Base-by-base conservation (phyloP, 116 monocot genomes). In the Zostera marina region DNA sequence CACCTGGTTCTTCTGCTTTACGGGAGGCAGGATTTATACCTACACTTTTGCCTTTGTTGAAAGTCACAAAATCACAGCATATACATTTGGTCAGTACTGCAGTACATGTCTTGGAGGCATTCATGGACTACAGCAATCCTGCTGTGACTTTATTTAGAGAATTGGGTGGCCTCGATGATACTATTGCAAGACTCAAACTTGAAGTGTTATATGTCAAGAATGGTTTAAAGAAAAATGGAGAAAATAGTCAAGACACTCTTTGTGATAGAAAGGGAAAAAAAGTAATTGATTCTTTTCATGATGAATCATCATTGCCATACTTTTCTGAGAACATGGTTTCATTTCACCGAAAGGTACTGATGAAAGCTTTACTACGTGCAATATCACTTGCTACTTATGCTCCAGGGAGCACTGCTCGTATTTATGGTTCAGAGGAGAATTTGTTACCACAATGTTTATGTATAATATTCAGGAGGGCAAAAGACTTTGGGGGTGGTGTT, bases 401-500 rank as follows among this genome's bases (percentile, higher is more conserved):
- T 38, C 81, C 89, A 22, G 80, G 83, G 64, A 79, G 63, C 19
- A 71, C 80, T 61, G 71, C 58, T 54, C 77, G 76, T 16, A 70
- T 83, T 72, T 70, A 63, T 66, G 83, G 78, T 11, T 75, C 78
- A 49, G 80, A 84, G 62, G 83, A 80, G 65, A 78, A 51, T 53
- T 41, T 83, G 38, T 65, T 83, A 61, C 88, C 83, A 21, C 58
- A 59, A 40, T 83, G 77, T 68, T 68, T 89, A 12, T 73, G 75
- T 53, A 62, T 45, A 20, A 84, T 89, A 53, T 83, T 89, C 51
- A 75, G 66, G 61, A 83, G 70, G 63, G 75, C 71, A 26, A 89
- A 78, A 59, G 81, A 83, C 17, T 89, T 89, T 63, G 89, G 89
- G 54, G 84, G 84, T 44, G 89, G 80, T n/a, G 75, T 84, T 23